Evolutionary conservation across 2,329 filamentous ascomycete genomes (phyloP), one percentile per base, ranked within the genome.

Genomic region (Stachybotrys chartarum): DNA sequence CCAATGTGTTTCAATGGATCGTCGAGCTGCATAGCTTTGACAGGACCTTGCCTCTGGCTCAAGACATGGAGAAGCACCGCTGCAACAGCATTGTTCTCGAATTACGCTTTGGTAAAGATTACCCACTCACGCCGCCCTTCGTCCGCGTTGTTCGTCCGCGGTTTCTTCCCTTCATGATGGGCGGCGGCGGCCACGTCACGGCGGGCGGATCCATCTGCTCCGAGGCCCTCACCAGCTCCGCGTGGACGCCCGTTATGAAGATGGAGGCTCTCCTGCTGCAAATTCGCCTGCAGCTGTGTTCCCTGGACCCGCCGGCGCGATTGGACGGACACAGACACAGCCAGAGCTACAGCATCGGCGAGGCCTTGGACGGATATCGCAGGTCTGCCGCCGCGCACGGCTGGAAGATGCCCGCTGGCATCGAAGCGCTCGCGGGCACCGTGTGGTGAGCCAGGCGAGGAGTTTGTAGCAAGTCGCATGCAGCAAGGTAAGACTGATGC

Each of bases 1-100:
- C 75, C 24, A 95, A 92, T 64, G 78, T 91, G 58, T 96, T 94
- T 64, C 91, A 95, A 64, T 96, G 91, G 91, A 91, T 96, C 56
- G 85, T 95, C 6, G 89, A 96, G 68, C 75, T 97, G 1, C 92
- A 96, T 68, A 90, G 86, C 48, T 96, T 96, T 64, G 86, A 91
- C 30, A 60, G 73, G 0, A 68, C 73, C 1, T 76, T 94, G 0
- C 89, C 88, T 1, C 75, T 97, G 1, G 85, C 88, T 0, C 66
- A 80, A 54, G 91, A 96, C 65, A 90, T 96, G 83, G 83, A 85
- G 67, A 63, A 67, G 3, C 76, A 74, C 1, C 77, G 76, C 0
- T 62, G 87, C 55, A 81, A 77, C 24, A 91, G 88, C 64, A 75
- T 96, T 45, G 84, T 96, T 0, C 71, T 95, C 11, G 92, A 96